phyloP scores from a whole-genome alignment of 306 rosid species.

The Dalbergia oliveri region DNA sequence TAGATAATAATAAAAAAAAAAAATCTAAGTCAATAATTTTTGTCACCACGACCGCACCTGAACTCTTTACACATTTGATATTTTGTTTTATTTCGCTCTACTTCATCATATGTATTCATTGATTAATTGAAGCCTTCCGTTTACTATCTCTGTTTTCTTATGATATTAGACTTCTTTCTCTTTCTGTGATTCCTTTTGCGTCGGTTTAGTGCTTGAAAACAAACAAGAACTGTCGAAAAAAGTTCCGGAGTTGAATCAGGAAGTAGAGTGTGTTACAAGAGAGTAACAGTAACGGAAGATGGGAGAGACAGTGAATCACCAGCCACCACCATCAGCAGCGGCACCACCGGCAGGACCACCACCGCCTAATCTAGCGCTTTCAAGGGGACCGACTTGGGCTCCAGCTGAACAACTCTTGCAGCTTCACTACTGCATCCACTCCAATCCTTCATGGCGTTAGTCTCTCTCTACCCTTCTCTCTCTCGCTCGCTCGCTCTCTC shows the following conservation, averaged over 20 bases:
- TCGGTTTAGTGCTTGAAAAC: neutral
- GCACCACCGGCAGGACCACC: conserved; percentile 51
- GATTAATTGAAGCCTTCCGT: no score
- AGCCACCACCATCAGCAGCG: conserved; percentile 50
- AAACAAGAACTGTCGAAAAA: neutral
- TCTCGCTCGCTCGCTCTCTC: neutral
- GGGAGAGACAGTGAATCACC: conserved; percentile 74
- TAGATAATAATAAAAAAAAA: neutral
- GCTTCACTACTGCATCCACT: conserved; percentile 91
- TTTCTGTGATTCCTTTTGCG: neutral
- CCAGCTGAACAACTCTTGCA: conserved; percentile 89
- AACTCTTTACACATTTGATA: no score
- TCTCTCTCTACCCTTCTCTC: conserved; percentile 40
- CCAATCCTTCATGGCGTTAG: conserved; percentile 99
- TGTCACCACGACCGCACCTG: neutral
- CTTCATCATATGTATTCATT: neutral
- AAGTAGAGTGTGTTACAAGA: neutral
- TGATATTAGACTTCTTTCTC: neutral
- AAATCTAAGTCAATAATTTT: no score
- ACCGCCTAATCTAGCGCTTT: conserved; percentile 64
- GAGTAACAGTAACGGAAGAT: conserved; percentile 36
- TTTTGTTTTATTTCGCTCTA: neutral
- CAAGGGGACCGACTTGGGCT: conserved; percentile 78
- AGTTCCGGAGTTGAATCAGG: neutral
- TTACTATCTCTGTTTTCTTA: no score